Evolutionary conservation across 208 protist species (phyloP).

Genomic region (Eutreptiella sp.): DNA sequence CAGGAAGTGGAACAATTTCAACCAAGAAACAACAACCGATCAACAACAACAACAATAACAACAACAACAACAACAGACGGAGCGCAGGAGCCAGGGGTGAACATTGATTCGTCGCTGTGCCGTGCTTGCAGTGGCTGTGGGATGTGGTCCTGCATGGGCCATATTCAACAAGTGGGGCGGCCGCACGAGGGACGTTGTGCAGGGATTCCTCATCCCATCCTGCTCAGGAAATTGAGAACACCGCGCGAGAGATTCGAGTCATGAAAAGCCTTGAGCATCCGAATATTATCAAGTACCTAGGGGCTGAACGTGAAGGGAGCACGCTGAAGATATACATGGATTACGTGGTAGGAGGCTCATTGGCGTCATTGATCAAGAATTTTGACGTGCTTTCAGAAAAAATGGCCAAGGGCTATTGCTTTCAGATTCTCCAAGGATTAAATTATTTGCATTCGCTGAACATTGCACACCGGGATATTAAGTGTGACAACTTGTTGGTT

Average conservation of each 20-base stretch:
- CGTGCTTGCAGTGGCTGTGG: no score
- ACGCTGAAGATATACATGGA: conserved; percentile 39
- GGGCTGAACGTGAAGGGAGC: conserved; percentile 14
- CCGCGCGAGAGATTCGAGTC: conserved; percentile 28
- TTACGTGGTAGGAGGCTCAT: conserved; percentile 35
- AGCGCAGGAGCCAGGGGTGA: no score
- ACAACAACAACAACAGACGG: no score
- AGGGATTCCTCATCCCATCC: no score
- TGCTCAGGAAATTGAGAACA: conserved; percentile 8
- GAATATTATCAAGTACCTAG: conserved; percentile 38
- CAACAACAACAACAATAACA: no score
- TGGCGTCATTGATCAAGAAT: conserved; percentile 30
- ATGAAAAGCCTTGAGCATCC: conserved; percentile 39
- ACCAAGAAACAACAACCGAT: no score
- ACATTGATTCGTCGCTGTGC: no score
- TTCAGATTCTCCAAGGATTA: conserved; percentile 34
- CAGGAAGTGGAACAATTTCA: no score
- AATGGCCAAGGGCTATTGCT: conserved; percentile 16
- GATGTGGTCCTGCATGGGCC: no score
- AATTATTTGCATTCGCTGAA: conserved; percentile 29
- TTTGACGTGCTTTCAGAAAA: conserved; percentile 29
- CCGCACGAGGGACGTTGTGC: no score
- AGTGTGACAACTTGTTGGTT: conserved; percentile 25
- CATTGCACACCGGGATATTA: conserved; percentile 31
- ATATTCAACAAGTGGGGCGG: no score